These are phyloP conservation scores for Mycothermus thermophilus DNA, from an alignment of 495 filamentous ascomycete species.

Conservation along the genomic window DNA sequence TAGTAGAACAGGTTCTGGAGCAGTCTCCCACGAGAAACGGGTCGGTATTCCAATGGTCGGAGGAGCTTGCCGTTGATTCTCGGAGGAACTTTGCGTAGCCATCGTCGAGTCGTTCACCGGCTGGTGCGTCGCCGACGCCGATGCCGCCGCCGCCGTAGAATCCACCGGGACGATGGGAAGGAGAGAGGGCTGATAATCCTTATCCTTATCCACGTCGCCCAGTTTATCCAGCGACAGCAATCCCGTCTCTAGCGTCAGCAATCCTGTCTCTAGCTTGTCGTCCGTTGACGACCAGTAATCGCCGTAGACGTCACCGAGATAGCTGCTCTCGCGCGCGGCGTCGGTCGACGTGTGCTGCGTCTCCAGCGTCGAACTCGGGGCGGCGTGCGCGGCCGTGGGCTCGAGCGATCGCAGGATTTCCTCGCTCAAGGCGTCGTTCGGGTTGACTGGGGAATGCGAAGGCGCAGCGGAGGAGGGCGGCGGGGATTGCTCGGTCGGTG, in stretches of 20 bases:
- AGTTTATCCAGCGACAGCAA: background rate
- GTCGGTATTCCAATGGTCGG: slow-evolving; percentile 12
- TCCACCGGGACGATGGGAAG: no score
- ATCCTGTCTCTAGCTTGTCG: no score
- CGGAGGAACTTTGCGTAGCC: background rate
- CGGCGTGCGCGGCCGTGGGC: no score
- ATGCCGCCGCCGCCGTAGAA: no score
- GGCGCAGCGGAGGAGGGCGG: no score
- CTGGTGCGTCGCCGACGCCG: no score
- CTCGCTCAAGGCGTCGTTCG: slow-evolving; percentile 63
- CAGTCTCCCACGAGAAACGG: slow-evolving; percentile 42
- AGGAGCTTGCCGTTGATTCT: background rate
- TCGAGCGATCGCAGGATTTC: slow-evolving; percentile 76
- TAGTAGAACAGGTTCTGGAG: background rate
- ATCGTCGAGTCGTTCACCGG: no score
- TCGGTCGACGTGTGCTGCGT: no score
- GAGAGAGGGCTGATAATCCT: no score
- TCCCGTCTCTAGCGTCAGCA: slow-evolving; percentile 1
- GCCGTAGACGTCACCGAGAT: slow-evolving; percentile 31
- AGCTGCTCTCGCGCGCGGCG: slow-evolving; percentile 31
- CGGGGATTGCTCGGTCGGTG: no score
- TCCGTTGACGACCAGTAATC: slow-evolving; percentile 26
- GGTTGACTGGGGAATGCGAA: slow-evolving; percentile 50
- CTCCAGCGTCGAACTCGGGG: no score
- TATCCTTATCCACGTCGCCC: background rate